Percentiles rank a stretch among this genome's conserved stretches.
Conservation (phyloP, 371 early-diverging fungal genomes). For the Sporodiniella umbellata region DNA sequence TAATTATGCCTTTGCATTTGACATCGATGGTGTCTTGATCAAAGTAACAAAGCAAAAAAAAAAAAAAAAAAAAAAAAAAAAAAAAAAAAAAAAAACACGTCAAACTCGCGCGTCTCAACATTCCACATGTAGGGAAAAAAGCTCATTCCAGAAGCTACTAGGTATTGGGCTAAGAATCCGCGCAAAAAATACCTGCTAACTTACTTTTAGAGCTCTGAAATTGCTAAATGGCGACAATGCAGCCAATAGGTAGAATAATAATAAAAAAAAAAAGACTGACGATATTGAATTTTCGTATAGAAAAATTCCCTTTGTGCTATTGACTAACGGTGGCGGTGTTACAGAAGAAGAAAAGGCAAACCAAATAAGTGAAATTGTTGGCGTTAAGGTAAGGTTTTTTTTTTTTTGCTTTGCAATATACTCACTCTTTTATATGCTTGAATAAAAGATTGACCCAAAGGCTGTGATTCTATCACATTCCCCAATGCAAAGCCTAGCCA, state of each 20-base stretch:
- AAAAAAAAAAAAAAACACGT: too few relatives aligned
- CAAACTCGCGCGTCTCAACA: neutral
- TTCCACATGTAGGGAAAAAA: constrained; percentile 21
- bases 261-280: neutral
- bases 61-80: too few relatives aligned
- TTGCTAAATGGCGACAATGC: constrained; percentile 61
- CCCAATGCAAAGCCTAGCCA: constrained; percentile 70
- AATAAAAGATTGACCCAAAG: constrained; percentile 51
- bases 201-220: constrained; percentile 44
- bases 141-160: constrained; percentile 37
- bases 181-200: neutral
- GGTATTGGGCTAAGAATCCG: constrained; percentile 8
- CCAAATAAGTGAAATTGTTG: constrained; percentile 64
- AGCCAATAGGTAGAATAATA: constrained; percentile 30
- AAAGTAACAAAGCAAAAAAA: constrained; percentile 47
- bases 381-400: constrained; percentile 41
- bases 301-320: constrained; percentile 69
- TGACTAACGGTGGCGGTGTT: constrained; percentile 90
- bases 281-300: constrained; percentile 16
- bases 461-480: constrained; percentile 86
- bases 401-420: neutral
- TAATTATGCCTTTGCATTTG: constrained; percentile 69
- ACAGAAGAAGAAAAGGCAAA: constrained; percentile 72
- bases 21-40: constrained; percentile 80
- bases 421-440: neutral